phyloP scores from a whole-genome alignment of 2,329 filamentous ascomycete genomes.

The Fusarium subglutinans region DNA sequence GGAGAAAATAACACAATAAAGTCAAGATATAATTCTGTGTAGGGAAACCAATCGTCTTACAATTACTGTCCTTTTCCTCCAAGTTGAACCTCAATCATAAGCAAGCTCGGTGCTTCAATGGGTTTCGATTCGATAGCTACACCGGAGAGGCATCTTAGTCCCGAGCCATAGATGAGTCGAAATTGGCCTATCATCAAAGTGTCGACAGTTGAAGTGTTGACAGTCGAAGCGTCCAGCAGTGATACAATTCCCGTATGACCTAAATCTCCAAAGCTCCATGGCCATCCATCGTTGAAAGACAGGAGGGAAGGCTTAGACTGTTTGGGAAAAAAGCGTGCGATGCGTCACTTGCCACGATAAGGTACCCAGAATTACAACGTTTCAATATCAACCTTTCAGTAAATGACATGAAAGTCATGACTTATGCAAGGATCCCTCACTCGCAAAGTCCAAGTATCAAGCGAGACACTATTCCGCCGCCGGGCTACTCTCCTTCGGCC shows the following conservation, averaged over 20 bases:
- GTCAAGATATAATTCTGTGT: fast-evolving
- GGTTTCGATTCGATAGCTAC: no score
- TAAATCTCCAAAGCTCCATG: fast-evolving
- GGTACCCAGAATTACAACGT: fast-evolving
- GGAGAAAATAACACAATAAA: not conserved
- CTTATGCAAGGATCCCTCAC: fast-evolving
- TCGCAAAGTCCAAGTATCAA: fast-evolving
- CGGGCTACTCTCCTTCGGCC: fast-evolving
- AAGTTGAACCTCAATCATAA: fast-evolving
- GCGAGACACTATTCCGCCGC: not conserved
- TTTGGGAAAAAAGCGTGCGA: no score
- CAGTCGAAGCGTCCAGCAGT: fast-evolving
- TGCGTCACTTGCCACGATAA: fast-evolving
- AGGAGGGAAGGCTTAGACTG: no score
- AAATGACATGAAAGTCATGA: not conserved
- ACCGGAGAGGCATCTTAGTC: fast-evolving
- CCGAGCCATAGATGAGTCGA: fast-evolving
- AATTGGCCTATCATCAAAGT: fast-evolving
- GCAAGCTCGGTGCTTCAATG: no score
- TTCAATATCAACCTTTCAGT: fast-evolving
- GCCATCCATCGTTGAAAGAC: fast-evolving
- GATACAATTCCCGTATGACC: fast-evolving
- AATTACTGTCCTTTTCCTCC: fast-evolving
- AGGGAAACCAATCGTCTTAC: fast-evolving
- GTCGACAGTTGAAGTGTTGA: not conserved